Evolutionary conservation across 768 basidiomycete species (phyloP), one percentile per base, ranked within the genome.

Genomic region (Amanita inopinata): DNA sequence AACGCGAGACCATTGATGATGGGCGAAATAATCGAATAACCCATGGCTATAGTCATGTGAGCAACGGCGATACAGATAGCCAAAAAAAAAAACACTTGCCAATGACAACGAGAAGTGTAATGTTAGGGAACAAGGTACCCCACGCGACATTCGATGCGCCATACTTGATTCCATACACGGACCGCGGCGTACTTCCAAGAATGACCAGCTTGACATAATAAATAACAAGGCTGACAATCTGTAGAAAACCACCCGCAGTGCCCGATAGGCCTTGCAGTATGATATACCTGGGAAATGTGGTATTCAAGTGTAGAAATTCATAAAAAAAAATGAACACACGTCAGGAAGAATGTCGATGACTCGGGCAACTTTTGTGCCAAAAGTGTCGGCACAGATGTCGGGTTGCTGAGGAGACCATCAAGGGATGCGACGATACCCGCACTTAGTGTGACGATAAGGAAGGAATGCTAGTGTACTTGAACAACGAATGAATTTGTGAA

Each of bases 141-240:
- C 91, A 92, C 69, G 33, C 67, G 1, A 87, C 78, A 7, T 61
- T 73, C 17, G 76, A 62, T 28, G 81, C 70, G 3, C 66, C 74
- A 57, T 84, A 92, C 59, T 89, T 87, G 70, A 93, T 85, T 22
- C 70, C 67, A 55, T 80, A 94, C 9, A 97, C 71, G 2, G 84
- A 78, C 12, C 92, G 76, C 31, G 92, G 87, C 0, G 94, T 94
- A 49, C 83, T 87, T 17, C 90, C 93, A 12, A 93, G 73, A 9
- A 99, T 62, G 61, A 81, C 71, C 18, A 94, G 62, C 65, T 90
- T 94, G 59, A 94, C 83, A 53, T 96, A 96, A 66, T 97, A 97
- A 33, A 97, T 52, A 4, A 77, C 57, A 36, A 97, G 64, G 1
- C 78, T 64, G 7, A 87, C 82, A 33, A 83, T 73, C 51, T 82